These are phyloP conservation scores for Leccinum imitatum DNA, from an alignment of 768 basidiomycete species.

Conservation along the genomic window DNA sequence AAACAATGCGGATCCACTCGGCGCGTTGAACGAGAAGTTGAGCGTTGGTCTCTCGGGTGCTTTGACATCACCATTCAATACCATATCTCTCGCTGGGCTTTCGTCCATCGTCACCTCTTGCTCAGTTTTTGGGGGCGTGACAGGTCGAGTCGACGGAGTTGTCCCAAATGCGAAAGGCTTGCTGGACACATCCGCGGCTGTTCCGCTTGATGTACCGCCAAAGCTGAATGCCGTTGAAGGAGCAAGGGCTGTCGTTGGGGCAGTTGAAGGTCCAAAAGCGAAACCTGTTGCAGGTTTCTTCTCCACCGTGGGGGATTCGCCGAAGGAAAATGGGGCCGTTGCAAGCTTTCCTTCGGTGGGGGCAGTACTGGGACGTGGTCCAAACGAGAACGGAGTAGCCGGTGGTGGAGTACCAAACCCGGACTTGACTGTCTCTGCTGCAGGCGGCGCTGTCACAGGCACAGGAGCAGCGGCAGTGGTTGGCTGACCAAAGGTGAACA, in stretches of 20 bases:
- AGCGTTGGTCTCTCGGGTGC: conserved; percentile 42
- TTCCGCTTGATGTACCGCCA: conserved; percentile 37
- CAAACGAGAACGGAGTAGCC: conserved; percentile 45
- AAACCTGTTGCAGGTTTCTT: conserved; percentile 42
- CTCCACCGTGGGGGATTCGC: conserved; percentile 34
- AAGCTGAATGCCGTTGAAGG: conserved; percentile 46
- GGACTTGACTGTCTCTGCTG: conserved; percentile 42
- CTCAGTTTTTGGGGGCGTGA: conserved; percentile 65
- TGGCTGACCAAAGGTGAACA: conserved; percentile 34
- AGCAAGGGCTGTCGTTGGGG: conserved; percentile 34
- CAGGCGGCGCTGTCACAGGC: conserved; percentile 9
- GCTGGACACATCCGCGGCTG: conserved; percentile 42
- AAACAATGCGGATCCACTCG: conserved; percentile 37
- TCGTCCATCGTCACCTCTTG: conserved; percentile 80
- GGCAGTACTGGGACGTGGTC: conserved; percentile 26
- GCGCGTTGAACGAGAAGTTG: conserved; percentile 48
- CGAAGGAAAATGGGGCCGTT: conserved; percentile 26
- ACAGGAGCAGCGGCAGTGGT: conserved; percentile 9
- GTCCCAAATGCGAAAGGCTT: conserved; percentile 59
- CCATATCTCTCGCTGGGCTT: conserved; percentile 68
- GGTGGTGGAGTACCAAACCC: conserved; percentile 36
- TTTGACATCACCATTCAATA: conserved; percentile 38
- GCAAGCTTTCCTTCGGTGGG: conserved; percentile 25
- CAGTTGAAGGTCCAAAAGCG: conserved; percentile 40
- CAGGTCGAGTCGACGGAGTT: conserved; percentile 43